Evolutionary conservation across 352 stramenopile species (phyloP).

Genomic region (Phytophthora podocarpi): DNA sequence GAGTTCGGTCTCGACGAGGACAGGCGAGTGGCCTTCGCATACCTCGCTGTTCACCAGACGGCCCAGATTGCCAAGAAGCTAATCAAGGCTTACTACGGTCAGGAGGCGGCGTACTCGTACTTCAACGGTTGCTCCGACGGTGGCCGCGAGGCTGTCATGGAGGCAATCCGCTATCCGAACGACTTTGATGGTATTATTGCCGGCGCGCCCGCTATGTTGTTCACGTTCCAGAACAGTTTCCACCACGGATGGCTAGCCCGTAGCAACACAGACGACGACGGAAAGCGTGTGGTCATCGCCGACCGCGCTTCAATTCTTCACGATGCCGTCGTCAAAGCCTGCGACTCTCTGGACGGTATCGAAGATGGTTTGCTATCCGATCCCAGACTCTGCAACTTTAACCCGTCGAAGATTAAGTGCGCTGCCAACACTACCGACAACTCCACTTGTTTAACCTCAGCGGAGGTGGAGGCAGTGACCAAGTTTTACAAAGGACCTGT

Average conservation of each 20-base stretch:
- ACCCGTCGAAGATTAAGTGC: constrained; percentile 39
- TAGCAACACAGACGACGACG: constrained; percentile 38
- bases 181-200: constrained; percentile 52
- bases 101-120: constrained; percentile 44
- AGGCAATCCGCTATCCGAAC: constrained; percentile 43
- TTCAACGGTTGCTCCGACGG: constrained; percentile 54
- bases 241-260: constrained; percentile 45
- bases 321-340: constrained; percentile 40
- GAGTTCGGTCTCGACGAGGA: constrained; percentile 43
- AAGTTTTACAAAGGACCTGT: constrained; percentile 51
- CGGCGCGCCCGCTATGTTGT: constrained; percentile 43
- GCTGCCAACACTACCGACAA: constrained; percentile 30
- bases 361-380: constrained; percentile 44
- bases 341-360: constrained; percentile 42
- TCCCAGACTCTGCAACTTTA: constrained; percentile 42
- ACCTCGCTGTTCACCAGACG: constrained; percentile 46
- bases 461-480: constrained; percentile 32
- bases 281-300: constrained; percentile 31
- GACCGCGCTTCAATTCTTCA: constrained; percentile 40
- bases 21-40: constrained; percentile 37
- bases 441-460: constrained; percentile 40
- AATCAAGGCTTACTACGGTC: constrained; percentile 46
- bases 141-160: constrained; percentile 47
- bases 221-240: constrained; percentile 50
- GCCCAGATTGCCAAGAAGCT: constrained; percentile 43